Evolutionary conservation across 2,329 filamentous ascomycete genomes (phyloP).

Genomic region (Claviceps maximensis): DNA sequence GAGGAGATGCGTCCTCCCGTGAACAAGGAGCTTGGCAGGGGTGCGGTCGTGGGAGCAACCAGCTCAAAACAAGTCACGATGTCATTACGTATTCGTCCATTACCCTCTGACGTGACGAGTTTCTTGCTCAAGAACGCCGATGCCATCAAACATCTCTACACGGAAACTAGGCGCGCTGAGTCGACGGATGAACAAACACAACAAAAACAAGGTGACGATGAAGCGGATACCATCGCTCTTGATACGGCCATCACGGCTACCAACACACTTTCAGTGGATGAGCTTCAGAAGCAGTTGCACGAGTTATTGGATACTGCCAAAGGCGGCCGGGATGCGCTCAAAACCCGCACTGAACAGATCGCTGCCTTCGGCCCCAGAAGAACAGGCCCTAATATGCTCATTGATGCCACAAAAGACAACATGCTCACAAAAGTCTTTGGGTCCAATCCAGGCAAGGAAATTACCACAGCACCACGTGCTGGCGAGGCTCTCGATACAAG

Average conservation of each 20-base stretch:
- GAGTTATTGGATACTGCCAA: conserved; percentile 57
- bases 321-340: conserved; percentile 61
- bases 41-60: conserved; percentile 61
- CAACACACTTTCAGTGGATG: conserved; percentile 52
- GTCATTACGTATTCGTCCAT: conserved; percentile 60
- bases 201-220: conserved; percentile 7
- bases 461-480: conserved; percentile 21
- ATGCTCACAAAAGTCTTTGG: conserved; percentile 60
- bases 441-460: conserved; percentile 20
- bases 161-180: conserved; percentile 42
- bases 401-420: conserved; percentile 64
- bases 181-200: conserved; percentile 18
- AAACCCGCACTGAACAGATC: conserved; percentile 63
- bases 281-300: conserved; percentile 64
- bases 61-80: conserved; percentile 78
- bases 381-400: conserved; percentile 75
- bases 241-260: conserved; percentile 46
- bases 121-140: conserved; percentile 71
- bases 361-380: conserved; percentile 80
- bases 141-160: conserved; percentile 67
- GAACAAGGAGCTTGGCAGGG: conserved; percentile 76
- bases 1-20: conserved; percentile 85
- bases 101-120: conserved; percentile 67
- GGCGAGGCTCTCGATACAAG: conserved; percentile 41
- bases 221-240: conserved; percentile 30